Base-by-base conservation (phyloP, 352 stramenopile species). In the Pelagophyceae sp. region DNA sequence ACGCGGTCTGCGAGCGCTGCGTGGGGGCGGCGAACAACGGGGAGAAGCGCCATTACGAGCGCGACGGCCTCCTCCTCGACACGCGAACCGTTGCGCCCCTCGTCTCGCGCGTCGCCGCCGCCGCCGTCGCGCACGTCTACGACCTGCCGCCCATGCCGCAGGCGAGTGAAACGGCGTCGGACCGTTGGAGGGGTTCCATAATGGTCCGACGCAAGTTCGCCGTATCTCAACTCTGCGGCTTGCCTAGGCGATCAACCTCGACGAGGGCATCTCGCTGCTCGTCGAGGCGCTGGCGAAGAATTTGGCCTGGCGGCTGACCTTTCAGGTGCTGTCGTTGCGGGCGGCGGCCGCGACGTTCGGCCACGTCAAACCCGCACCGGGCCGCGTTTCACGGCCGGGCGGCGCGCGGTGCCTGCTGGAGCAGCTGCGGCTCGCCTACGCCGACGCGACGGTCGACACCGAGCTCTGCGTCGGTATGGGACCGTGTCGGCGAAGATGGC, bases 381-480 rank as follows among this genome's bases (percentile, higher is more conserved):
- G n/a, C n/a, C n/a, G n/a, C n/a, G n/a, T n/a, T n/a, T n/a, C n/a
- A n/a, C n/a, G n/a, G n/a, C n/a, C n/a, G n/a, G n/a, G n/a, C n/a
- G n/a, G n/a, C n/a, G n/a, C n/a, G 58, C 15, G 5, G 23, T 67
- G 58, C 23, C 15, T 67, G 5, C 58, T 15, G 23, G 58, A n/a
- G 58, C 23, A 35, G 11, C 23, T 67, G 11, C 23, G 29, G 11
- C 15, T n/a, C 58, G 58, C 58, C 6, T 67, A 15, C 15, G 58
- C 5, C 58, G 58, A 11, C 15, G 58, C 23, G 23, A 67, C 58
- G 58, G 27, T 19, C 11, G 33, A 50, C 67, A 37, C 15, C 15
- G 61, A 71, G n/a, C 61, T 71, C n/a, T 71, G 61, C 61, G n/a
- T 71, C 29, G 61, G n/a, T 40, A 15, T 51, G 20, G 67, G 35